Evolutionary conservation across 768 basidiomycete genomes (phyloP).

Genomic region (Tylopilus sp.): DNA sequence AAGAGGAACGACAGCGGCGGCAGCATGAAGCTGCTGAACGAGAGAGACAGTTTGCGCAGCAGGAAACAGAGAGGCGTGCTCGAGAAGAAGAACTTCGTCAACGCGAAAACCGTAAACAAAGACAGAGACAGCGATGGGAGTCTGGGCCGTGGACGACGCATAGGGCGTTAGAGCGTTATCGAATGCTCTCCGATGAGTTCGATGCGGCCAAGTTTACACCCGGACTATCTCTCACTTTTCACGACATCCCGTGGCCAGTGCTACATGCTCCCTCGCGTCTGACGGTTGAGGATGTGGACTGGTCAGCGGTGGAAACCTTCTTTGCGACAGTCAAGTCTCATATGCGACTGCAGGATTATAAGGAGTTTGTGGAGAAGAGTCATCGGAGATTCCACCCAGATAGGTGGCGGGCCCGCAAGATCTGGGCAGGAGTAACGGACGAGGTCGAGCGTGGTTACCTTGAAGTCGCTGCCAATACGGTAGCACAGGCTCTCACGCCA

Average conservation of each 20-base stretch:
- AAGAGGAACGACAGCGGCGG: constrained; percentile 28
- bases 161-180: constrained; percentile 72
- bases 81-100: constrained; percentile 36
- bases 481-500: constrained; percentile 71
- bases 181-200: constrained; percentile 55
- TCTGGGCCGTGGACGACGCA: constrained; percentile 59
- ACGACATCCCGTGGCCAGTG: constrained; percentile 75
- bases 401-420: constrained; percentile 66
- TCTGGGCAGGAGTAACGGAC: constrained; percentile 56
- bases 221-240: constrained; percentile 52
- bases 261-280: constrained; percentile 50
- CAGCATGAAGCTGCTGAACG: constrained; percentile 27
- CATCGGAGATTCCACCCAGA: constrained; percentile 79
- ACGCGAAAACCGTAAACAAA: constrained; percentile 40
- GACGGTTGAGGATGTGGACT: constrained; percentile 64
- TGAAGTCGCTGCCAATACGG: constrained; percentile 70
- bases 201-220: constrained; percentile 55
- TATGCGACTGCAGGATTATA: constrained; percentile 62
- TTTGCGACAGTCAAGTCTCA: constrained; percentile 50
- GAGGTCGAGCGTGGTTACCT: constrained; percentile 55
- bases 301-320: constrained; percentile 68
- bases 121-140: constrained; percentile 53
- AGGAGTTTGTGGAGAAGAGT: constrained; percentile 62
- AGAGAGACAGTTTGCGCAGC: constrained; percentile 17
- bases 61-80: constrained; percentile 29